These are phyloP conservation scores for Populus hybrid DNA, from an alignment of 441 rosid species.

Conservation along the genomic window DNA sequence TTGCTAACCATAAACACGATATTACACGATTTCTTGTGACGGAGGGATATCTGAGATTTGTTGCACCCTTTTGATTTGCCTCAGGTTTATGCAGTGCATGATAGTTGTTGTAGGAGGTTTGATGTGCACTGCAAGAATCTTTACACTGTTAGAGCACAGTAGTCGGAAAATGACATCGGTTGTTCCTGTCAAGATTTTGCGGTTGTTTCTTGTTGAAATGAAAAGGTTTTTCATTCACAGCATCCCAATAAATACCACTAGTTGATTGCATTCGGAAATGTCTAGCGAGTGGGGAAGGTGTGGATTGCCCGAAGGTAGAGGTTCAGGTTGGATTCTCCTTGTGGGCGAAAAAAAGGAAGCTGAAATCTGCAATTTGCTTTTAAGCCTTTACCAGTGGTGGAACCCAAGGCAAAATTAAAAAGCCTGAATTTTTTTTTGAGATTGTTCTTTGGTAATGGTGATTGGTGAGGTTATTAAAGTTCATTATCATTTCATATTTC, in stretches of 20 bases:
- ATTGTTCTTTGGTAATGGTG: background rate
- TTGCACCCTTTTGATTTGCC: background rate
- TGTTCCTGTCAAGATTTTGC: background rate
- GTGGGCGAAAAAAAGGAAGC: background rate
- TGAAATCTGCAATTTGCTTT: background rate
- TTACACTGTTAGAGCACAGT: background rate
- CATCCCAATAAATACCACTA: background rate
- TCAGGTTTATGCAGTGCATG: background rate
- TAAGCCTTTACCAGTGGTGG: background rate
- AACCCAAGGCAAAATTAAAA: background rate
- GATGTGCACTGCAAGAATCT: background rate
- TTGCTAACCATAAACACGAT: constrained; percentile 15
- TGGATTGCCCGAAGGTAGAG: background rate
- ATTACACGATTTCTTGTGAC: constrained; percentile 6
- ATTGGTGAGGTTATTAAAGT: background rate
- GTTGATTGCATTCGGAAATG: background rate
- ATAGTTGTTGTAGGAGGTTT: background rate
- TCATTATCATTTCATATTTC: background rate
- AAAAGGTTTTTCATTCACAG: background rate
- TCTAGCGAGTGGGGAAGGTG: background rate
- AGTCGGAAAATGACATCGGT: background rate
- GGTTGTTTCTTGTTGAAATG: background rate
- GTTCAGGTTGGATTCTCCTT: background rate
- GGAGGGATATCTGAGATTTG: constrained; percentile 10
- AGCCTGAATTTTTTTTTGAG: background rate